phyloP scores from a whole-genome alignment of 192 early-diverging fungal species.

The Linnemannia zychae region DNA sequence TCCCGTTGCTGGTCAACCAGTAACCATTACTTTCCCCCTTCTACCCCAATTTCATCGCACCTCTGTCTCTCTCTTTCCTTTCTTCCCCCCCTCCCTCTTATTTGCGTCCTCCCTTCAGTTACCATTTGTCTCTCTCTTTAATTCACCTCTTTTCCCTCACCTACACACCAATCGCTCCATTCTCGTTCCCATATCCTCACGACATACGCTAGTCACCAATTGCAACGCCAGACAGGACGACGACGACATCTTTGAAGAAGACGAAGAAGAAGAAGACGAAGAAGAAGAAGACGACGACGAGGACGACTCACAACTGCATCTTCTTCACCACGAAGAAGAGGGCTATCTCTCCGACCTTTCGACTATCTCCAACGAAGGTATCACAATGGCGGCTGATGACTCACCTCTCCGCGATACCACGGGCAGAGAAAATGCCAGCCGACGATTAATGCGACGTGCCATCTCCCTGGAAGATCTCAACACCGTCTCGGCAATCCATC shows the following conservation, averaged over 20 bases:
- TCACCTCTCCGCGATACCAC: not conserved
- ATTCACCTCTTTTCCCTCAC: not conserved
- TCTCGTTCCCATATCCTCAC: not conserved
- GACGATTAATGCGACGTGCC: slow-evolving; percentile 25
- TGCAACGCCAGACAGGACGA: not conserved
- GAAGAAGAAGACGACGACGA: slow-evolving; percentile 22
- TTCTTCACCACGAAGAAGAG: slow-evolving; percentile 21
- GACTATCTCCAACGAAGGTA: slow-evolving; percentile 22
- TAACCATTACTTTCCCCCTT: not conserved
- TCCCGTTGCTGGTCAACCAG: not conserved
- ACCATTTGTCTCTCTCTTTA: slow-evolving; percentile 1
- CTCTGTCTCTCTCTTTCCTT: not conserved
- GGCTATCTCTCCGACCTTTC: slow-evolving; percentile 51
- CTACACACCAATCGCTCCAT: slow-evolving; percentile 12
- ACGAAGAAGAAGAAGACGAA: slow-evolving; percentile 20
- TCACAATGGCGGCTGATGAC: not conserved
- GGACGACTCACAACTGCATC: slow-evolving; percentile 4
- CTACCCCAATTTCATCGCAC: not conserved
- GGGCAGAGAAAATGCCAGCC: not conserved
- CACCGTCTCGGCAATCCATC: not conserved
- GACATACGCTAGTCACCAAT: not conserved
- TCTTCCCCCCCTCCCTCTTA: not conserved
- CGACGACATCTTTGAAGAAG: not conserved
- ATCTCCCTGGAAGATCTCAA: slow-evolving; percentile 42
- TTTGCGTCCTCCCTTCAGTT: not conserved